phyloP scores from a whole-genome alignment of 371 early-diverging fungal genomes.

The Lichtheimia ramosa region DNA sequence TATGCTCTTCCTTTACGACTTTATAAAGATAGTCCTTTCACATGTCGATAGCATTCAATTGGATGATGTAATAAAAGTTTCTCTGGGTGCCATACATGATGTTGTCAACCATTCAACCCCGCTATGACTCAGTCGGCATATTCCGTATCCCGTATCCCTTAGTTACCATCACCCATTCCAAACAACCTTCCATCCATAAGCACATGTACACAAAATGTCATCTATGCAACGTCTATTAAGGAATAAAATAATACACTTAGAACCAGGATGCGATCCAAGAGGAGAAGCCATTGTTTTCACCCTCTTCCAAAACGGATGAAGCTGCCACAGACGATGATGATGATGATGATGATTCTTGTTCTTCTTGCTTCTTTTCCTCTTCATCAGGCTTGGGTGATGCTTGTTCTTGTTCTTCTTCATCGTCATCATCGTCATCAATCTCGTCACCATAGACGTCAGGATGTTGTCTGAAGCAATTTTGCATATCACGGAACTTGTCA shows the following conservation, averaged over 20 bases:
- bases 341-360: conserved; percentile 5
- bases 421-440: conserved; percentile 59
- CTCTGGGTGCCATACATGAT: too few species aligned
- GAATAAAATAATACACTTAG: background rate
- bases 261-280: conserved; percentile 18
- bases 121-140: too few species aligned
- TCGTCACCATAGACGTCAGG: conserved; percentile 80
- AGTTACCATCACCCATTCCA: too few species aligned
- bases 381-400: background rate
- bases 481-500: conserved; percentile 82
- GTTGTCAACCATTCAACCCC: too few species aligned
- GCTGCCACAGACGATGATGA: background rate
- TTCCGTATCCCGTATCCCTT: too few species aligned
- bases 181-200: too few species aligned
- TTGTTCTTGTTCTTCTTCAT: conserved; percentile 30
- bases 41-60: too few species aligned
- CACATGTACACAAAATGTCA: too few species aligned
- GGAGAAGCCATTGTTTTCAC: conserved; percentile 5
- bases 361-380: conserved; percentile 20
- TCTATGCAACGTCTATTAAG: too few species aligned
- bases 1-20: too few species aligned
- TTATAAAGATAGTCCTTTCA: too few species aligned
- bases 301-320: conserved; percentile 13
- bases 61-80: too few species aligned
- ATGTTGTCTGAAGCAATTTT: conserved; percentile 79